Conservation (phyloP, 2,329 filamentous ascomycete species). For the Ophiostoma montium region DNA sequence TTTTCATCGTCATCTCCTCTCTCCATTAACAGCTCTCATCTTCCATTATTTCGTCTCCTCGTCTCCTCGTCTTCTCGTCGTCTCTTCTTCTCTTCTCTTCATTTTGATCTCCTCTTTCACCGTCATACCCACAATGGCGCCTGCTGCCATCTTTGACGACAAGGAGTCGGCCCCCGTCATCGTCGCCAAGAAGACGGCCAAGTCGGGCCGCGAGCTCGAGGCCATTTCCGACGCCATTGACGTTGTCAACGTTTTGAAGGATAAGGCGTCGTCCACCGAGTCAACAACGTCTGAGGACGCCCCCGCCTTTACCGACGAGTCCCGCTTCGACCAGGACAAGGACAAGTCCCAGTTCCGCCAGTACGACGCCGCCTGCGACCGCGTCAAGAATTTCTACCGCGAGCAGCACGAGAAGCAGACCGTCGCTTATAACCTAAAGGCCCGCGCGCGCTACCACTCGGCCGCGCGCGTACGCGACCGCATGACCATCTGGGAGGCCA, state of each 20-base stretch:
- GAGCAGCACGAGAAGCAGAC: conserved; percentile 61
- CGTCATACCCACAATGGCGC: conserved; percentile 18
- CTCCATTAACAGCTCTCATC: no score
- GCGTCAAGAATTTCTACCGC: conserved; percentile 76
- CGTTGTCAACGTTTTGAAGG: no score
- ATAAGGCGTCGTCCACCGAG: no score
- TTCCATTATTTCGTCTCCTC: neutral
- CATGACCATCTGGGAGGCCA: conserved; percentile 83
- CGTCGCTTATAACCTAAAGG: conserved; percentile 70
- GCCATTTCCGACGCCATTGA: conserved; percentile 23
- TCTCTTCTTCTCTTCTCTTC: neutral
- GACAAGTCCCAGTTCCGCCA: conserved; percentile 36
- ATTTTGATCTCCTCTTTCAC: neutral
- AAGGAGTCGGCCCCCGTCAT: conserved; percentile 6
- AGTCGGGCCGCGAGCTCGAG: conserved; percentile 19
- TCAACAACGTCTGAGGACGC: no score
- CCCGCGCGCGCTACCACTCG: conserved; percentile 55
- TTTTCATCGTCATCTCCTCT: neutral
- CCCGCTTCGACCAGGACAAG: conserved; percentile 20
- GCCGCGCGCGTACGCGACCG: conserved; percentile 47
- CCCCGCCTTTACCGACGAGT: conserved; percentile 12
- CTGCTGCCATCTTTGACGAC: conserved; percentile 16
- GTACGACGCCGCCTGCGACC: conserved; percentile 69
- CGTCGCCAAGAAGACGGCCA: neutral
- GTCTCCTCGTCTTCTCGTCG: neutral